Evolutionary conservation across 169 alveolate genomes (phyloP).

Genomic region (Cryptosporidium tyzzeri): DNA sequence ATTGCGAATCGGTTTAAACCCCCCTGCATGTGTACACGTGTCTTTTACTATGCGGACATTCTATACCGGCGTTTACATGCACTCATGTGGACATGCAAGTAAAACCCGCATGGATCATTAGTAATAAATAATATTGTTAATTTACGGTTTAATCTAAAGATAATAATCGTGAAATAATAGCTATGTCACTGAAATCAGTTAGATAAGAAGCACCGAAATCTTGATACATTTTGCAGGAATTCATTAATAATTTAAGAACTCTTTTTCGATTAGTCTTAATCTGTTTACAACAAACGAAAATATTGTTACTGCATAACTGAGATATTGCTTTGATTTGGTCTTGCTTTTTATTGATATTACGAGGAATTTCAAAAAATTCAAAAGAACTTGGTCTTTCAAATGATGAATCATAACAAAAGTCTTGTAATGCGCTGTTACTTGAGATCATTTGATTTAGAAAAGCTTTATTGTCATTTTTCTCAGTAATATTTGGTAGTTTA

Average conservation of each 20-base stretch:
- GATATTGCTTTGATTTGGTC: not conserved
- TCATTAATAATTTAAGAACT: not conserved
- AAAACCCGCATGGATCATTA: not conserved
- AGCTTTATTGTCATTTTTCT: not conserved
- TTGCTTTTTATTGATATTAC: not conserved
- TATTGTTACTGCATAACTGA: not conserved
- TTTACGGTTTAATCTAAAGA: not conserved
- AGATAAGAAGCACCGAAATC: constrained; percentile 11
- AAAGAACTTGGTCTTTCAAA: constrained; percentile 16
- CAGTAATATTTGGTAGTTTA: not conserved
- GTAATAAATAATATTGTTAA: not conserved
- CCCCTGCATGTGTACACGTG: not conserved
- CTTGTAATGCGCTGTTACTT: not conserved
- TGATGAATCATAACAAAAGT: not conserved
- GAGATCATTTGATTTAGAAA: not conserved
- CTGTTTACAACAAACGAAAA: not conserved
- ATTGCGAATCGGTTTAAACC: not conserved
- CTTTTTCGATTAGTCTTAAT: not conserved
- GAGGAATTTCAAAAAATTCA: constrained; percentile 7
- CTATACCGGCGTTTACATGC: constrained; percentile 16
- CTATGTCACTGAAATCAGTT: constrained; percentile 5
- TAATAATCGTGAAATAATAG: not conserved
- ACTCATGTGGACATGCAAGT: not conserved
- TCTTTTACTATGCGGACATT: not conserved
- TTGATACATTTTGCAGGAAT: constrained; percentile 2